Percentiles rank a stretch among this genome's conserved stretches.
Evolutionary conservation across 345 rosid genomes (phyloP).

Genomic region (Populus ilicifolia): DNA sequence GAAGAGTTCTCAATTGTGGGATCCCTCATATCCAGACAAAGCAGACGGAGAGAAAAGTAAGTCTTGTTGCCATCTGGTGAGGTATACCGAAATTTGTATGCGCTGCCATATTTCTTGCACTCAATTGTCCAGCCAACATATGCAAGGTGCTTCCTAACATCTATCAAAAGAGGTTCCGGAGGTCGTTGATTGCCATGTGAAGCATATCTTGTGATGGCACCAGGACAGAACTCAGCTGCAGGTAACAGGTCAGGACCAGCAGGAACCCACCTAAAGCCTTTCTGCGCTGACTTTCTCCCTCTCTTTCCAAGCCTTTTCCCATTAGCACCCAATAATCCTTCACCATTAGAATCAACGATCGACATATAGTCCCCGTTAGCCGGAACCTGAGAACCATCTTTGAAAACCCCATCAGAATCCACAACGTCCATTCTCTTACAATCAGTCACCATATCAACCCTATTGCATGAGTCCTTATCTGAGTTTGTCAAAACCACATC

Average conservation of each 20-base stretch:
- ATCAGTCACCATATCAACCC: too few relatives aligned
- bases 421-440: too few relatives aligned
- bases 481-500: too few relatives aligned
- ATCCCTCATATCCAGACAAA: constrained; percentile 7
- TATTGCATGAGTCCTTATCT: too few relatives aligned
- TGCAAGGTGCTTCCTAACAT: constrained; percentile 13
- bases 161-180: not conserved
- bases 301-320: not conserved
- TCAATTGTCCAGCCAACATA: constrained; percentile 21
- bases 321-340: not conserved
- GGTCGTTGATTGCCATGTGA: not conserved
- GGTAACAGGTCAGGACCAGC: not conserved
- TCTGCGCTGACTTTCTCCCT: not conserved
- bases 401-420: too few relatives aligned
- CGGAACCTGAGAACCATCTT: not conserved
- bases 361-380: not conserved
- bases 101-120: not conserved
- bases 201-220: not conserved
- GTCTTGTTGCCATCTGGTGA: not conserved
- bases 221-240: constrained; percentile 3
- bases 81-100: constrained; percentile 7
- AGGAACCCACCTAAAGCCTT: constrained; percentile 2
- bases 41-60: constrained; percentile 13
- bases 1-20: not conserved
- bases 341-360: not conserved